Conservation (phyloP, 2,329 filamentous ascomycete species). For the Aureobasidium sp. region DNA sequence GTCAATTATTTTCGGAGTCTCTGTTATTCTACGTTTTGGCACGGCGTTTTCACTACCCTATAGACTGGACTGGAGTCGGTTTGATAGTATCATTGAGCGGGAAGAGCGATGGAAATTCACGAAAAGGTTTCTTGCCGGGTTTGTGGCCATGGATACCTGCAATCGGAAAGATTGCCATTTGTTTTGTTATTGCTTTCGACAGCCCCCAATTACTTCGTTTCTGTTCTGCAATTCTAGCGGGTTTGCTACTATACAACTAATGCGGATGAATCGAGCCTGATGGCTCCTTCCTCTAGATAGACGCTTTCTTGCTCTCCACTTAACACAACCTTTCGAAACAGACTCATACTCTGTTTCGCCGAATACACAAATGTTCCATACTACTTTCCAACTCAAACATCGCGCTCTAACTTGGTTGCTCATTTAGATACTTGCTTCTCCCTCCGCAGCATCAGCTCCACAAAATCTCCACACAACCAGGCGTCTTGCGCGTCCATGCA, state of each 20-base stretch:
- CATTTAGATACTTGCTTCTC: not conserved
- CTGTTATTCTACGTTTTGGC: constrained; percentile 2
- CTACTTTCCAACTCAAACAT: not conserved
- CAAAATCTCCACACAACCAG: not conserved
- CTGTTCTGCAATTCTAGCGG: constrained; percentile 10
- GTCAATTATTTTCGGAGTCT: constrained; percentile 6
- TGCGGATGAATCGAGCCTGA: not conserved
- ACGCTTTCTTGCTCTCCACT: constrained; percentile 12
- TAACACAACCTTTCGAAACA: not conserved
- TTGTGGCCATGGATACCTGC: constrained; percentile 7
- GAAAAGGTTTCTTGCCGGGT: not conserved
- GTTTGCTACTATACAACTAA: constrained; percentile 5
- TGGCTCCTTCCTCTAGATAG: constrained; percentile 12
- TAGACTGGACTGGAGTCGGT: constrained; percentile 14
- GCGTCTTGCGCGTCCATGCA: not conserved
- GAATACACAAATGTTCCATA: not conserved
- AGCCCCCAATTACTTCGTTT: constrained; percentile 11
- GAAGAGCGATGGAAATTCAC: not conserved
- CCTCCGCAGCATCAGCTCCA: not conserved
- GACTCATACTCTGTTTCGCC: constrained; percentile 3
- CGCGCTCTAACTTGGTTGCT: too few relatives aligned
- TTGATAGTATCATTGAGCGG: constrained; percentile 3
- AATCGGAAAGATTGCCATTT: constrained; percentile 4
- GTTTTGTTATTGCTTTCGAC: constrained; percentile 9
- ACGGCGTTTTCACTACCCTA: constrained; percentile 13